Evolutionary conservation across 495 filamentous ascomycete species (phyloP).

Genomic region (Hypoxylon crocopeplum): DNA sequence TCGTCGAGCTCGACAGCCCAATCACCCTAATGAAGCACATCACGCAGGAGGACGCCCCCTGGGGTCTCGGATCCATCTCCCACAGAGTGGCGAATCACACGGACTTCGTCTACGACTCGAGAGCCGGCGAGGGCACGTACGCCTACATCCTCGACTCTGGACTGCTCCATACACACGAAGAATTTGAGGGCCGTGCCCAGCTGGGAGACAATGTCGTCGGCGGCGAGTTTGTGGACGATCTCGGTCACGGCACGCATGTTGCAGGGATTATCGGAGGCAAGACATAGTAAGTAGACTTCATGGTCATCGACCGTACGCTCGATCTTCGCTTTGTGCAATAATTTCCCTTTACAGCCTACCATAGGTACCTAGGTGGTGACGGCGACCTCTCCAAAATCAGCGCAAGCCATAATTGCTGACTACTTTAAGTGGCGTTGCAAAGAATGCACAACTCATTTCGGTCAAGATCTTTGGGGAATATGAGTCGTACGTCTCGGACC

Average conservation of each 20-base stretch:
- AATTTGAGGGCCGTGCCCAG: constrained; percentile 61
- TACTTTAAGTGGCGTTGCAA: constrained; percentile 59
- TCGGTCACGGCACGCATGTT: constrained; percentile 71
- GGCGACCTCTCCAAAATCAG: neutral
- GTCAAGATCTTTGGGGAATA: constrained; percentile 64
- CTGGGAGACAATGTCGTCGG: constrained; percentile 62
- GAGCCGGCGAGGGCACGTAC: constrained; percentile 60
- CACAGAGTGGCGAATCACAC: constrained; percentile 52
- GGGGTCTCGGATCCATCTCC: constrained; percentile 65
- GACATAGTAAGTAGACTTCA: constrained; percentile 24
- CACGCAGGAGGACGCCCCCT: constrained; percentile 58
- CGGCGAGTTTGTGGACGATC: constrained; percentile 49
- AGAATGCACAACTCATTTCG: constrained; percentile 64
- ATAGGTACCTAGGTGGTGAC: constrained; percentile 45
- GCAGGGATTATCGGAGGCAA: constrained; percentile 64
- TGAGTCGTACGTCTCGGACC: constrained; percentile 50
- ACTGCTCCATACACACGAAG: constrained; percentile 55
- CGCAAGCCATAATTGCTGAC: constrained; percentile 3
- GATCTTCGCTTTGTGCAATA: too few relatives aligned
- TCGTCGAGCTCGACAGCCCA: constrained; percentile 29
- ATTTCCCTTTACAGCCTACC: neutral
- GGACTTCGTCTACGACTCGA: constrained; percentile 63
- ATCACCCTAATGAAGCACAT: constrained; percentile 36
- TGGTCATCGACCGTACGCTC: too few relatives aligned
- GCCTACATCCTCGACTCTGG: constrained; percentile 67